Conservation (phyloP, 2,329 filamentous ascomycete species). For the Trichophyton mentagrophytes region DNA sequence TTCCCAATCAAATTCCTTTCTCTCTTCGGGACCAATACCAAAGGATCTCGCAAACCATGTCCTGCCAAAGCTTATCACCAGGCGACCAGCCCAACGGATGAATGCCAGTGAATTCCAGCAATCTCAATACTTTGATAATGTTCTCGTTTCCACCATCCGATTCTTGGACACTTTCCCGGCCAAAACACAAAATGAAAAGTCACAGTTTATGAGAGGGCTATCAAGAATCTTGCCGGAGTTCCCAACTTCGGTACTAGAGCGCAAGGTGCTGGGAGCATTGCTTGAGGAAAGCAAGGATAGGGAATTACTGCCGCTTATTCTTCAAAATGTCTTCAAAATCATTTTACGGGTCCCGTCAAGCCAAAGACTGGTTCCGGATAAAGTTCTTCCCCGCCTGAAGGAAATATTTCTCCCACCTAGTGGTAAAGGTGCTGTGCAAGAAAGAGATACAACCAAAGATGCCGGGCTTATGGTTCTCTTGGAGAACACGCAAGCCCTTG, state of each 20-base stretch:
- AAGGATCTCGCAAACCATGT: slow-evolving; percentile 63
- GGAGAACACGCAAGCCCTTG: slow-evolving; percentile 64
- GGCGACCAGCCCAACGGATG: slow-evolving; percentile 74
- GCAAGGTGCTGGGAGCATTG: slow-evolving; percentile 78
- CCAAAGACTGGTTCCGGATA: slow-evolving; percentile 68
- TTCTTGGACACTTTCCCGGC: slow-evolving; percentile 85
- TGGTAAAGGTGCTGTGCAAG: slow-evolving; percentile 38
- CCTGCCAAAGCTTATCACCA: slow-evolving; percentile 72
- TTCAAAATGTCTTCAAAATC: slow-evolving; percentile 89
- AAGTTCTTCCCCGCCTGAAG: slow-evolving; percentile 70
- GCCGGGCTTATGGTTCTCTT: slow-evolving; percentile 84
- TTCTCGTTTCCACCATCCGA: slow-evolving; percentile 87
- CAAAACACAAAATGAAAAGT: slow-evolving; percentile 83
- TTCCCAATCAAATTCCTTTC: slow-evolving; percentile 67
- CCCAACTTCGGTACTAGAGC: slow-evolving; percentile 84
- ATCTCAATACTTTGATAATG: slow-evolving; percentile 92
- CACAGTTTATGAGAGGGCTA: slow-evolving; percentile 79
- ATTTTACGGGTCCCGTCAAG: slow-evolving; percentile 64
- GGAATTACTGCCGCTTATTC: slow-evolving; percentile 68
- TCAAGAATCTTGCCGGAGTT: slow-evolving; percentile 82
- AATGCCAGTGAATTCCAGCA: slow-evolving; percentile 86
- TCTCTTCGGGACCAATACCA: slow-evolving; percentile 66
- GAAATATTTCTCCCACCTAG: slow-evolving; percentile 60
- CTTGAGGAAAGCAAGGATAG: slow-evolving; percentile 90
- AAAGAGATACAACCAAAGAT: slow-evolving; percentile 72